These are phyloP conservation scores for Proliferodiscus dingleyae DNA, from an alignment of 2,329 filamentous ascomycete genomes.

Conservation along the genomic window DNA sequence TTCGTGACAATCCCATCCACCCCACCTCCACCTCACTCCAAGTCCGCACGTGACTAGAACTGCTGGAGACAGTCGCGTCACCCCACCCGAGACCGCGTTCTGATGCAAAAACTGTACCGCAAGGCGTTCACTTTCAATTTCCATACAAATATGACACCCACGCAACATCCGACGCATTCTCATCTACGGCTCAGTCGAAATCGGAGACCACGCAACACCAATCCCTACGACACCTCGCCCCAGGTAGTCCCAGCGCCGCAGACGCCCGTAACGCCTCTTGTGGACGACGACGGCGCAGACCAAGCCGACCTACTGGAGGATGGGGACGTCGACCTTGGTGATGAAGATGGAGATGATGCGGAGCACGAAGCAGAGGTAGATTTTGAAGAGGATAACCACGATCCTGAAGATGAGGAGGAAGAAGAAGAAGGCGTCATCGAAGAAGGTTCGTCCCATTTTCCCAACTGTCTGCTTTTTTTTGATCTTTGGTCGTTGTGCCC, in stretches of 20 bases:
- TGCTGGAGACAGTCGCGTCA: too few relatives aligned
- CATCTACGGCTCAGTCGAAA: not conserved
- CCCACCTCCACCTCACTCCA: too few relatives aligned
- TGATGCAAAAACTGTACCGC: too few relatives aligned
- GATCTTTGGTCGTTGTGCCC: not conserved
- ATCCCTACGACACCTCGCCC: constrained; percentile 5
- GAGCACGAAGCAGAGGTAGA: constrained; percentile 24
- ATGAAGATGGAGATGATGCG: constrained; percentile 19
- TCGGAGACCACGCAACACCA: not conserved
- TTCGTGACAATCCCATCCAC: too few relatives aligned
- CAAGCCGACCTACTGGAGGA: constrained; percentile 5
- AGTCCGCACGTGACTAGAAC: too few relatives aligned
- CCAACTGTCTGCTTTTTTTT: too few relatives aligned
- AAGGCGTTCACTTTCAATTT: too few relatives aligned
- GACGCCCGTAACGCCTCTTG: constrained; percentile 11
- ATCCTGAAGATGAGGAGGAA: constrained; percentile 31
- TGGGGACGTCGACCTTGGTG: constrained; percentile 16
- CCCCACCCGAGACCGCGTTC: too few relatives aligned
- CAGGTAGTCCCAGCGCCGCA: constrained; percentile 4
- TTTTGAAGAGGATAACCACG: constrained; percentile 16
- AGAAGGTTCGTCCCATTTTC: constrained; percentile 21
- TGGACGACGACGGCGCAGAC: constrained; percentile 4
- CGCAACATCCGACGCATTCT: not conserved
- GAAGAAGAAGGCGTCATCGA: constrained; percentile 34
- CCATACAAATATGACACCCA: not conserved